Evolutionary conservation across 2,329 filamentous ascomycete genomes (phyloP), one percentile per base, ranked within the genome.

Genomic region (Colletotrichum tofieldiae): DNA sequence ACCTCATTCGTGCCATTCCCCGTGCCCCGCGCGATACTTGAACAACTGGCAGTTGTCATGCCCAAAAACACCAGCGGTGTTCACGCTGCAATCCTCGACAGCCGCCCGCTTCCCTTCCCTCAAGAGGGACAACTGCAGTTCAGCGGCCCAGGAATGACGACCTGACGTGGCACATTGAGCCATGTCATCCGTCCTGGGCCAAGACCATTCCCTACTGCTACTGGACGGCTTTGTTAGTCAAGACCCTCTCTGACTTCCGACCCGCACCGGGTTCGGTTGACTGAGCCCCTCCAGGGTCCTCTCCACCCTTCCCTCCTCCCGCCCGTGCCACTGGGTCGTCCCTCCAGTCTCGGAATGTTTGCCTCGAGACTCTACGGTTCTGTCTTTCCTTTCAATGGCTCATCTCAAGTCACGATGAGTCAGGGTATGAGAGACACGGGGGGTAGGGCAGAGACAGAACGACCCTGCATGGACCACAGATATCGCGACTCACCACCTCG

Each of bases 151-250:
- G 62, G 63, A 54, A 54, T 37, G 47, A 39, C 26, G 39, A 55
- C 60, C 37, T 70, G 67, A 67, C 67, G 67, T 70, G 67, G 62
- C 67, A 61, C 16, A 2, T 32, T 29, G 9, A 49, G 26, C 51
- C 51, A 43, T 39, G 37, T 43, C 61, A 39, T n/a, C 47, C 23
- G n/a, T 37, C 37, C 56, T 45, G 23, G 47, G 41, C 35, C 35
- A 54, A 18, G 49, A n/a, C 52, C 37, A 20, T 32, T 37, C 18
- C 54, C 32, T 7, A 35, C 32, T 37, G 52, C 6, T 56, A 23
- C 52, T 37, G 20, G 52, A 20, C 35, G 55, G 37, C n/a, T 35
- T 20, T 23, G 32, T 35, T n/a, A 9, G 45, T 43, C 35, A 56
- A 56, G 26, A 23, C 20, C 23, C n/a, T 7, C 35, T 37, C 51